phyloP scores from a whole-genome alignment of 2,329 filamentous ascomycete species.

The Penicillium sp. region DNA sequence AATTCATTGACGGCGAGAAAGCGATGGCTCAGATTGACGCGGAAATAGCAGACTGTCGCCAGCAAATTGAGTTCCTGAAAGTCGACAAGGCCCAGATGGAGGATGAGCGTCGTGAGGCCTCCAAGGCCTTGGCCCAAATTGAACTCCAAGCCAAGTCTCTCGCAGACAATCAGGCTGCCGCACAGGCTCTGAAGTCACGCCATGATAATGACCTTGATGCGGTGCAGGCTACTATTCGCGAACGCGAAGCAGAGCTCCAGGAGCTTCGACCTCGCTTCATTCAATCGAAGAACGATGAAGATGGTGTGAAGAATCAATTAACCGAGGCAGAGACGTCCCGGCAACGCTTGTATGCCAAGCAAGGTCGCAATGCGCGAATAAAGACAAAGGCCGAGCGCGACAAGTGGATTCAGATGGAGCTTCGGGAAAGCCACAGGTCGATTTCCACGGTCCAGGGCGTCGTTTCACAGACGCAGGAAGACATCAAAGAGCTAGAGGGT shows the following conservation, averaged over 20 bases:
- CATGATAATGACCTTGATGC: slow-evolving; percentile 69
- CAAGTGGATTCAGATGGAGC: slow-evolving; percentile 73
- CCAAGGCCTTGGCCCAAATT: slow-evolving; percentile 75
- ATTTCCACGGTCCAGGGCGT: slow-evolving; percentile 80
- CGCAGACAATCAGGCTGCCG: slow-evolving; percentile 74
- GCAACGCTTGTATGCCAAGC: slow-evolving; percentile 83
- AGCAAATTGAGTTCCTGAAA: slow-evolving; percentile 77
- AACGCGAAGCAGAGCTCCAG: slow-evolving; percentile 73
- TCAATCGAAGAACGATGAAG: slow-evolving; percentile 69
- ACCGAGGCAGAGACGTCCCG: slow-evolving; percentile 72
- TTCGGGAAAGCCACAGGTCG: slow-evolving; percentile 72
- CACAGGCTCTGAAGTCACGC: slow-evolving; percentile 68
- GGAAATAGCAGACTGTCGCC: slow-evolving; percentile 74
- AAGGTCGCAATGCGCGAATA: slow-evolving; percentile 83
- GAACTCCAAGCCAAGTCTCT: slow-evolving; percentile 82
- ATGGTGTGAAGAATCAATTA: slow-evolving; percentile 66
- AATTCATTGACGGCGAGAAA: slow-evolving; percentile 74
- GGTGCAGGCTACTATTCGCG: slow-evolving; percentile 69
- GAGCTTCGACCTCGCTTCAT: slow-evolving; percentile 75
- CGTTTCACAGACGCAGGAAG: slow-evolving; percentile 77
- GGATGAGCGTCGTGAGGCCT: slow-evolving; percentile 78
- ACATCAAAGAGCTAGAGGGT: slow-evolving; percentile 67
- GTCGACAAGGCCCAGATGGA: slow-evolving; percentile 86
- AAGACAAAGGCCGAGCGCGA: slow-evolving; percentile 86
- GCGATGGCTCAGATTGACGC: slow-evolving; percentile 72